Conservation (phyloP, 352 stramenopile species). For the Elongisporangium prolatum region DNA sequence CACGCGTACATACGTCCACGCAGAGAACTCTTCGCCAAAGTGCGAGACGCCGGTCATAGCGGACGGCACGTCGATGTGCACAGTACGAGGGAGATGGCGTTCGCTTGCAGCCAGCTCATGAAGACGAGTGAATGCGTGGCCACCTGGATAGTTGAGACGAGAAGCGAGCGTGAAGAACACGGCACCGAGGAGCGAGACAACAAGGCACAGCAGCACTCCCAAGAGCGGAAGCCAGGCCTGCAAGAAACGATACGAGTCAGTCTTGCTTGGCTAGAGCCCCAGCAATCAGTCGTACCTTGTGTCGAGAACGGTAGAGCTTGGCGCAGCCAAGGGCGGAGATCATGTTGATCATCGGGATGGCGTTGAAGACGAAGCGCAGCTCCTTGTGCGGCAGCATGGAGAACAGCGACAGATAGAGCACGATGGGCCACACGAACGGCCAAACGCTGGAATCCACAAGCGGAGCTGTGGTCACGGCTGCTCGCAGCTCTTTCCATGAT, state of each 20-base stretch:
- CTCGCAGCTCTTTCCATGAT: conserved; percentile 37
- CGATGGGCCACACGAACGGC: conserved; percentile 55
- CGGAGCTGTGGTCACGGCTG: conserved; percentile 28
- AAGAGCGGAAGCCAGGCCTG: conserved; percentile 54
- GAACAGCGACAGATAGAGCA: conserved; percentile 93
- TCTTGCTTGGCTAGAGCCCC: not conserved
- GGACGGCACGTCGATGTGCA: conserved; percentile 92
- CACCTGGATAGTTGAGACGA: conserved; percentile 91
- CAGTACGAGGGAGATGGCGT: conserved; percentile 23
- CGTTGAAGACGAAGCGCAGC: conserved; percentile 97
- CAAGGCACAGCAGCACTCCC: conserved; percentile 37
- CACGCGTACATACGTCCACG: conserved; percentile 57
- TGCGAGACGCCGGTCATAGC: conserved; percentile 94
- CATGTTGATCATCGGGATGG: conserved; percentile 95
- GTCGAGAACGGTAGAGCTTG: conserved; percentile 60
- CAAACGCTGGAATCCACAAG: conserved; percentile 48
- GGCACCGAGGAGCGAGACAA: conserved; percentile 36
- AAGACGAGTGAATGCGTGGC: conserved; percentile 55
- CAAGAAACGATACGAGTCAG: not conserved
- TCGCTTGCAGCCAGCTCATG: conserved; percentile 40
- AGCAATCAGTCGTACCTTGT: conserved; percentile 32
- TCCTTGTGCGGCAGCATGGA: conserved; percentile 98
- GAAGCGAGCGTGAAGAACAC: conserved; percentile 72
- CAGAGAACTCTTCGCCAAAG: conserved; percentile 76
- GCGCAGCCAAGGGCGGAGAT: conserved; percentile 77